Evolutionary conservation across 164 flowering plant genomes (phyloP).

Genomic region (Macadamia integrifolia): DNA sequence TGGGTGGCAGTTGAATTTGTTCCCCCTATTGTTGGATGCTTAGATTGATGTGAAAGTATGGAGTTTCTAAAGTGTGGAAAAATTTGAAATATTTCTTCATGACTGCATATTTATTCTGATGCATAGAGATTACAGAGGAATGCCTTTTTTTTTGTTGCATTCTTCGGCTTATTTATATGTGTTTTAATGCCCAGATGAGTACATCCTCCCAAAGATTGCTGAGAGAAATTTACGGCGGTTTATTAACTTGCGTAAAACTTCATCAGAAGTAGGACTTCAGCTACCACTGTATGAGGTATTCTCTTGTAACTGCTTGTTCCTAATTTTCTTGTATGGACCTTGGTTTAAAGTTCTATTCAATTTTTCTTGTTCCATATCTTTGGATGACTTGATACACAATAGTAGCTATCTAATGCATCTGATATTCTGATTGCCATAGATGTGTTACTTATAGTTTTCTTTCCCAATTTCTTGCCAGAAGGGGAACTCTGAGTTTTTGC

Average conservation of each 20-base stretch:
- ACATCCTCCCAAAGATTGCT: constrained; percentile 88
- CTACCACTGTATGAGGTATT: constrained; percentile 54
- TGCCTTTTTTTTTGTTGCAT: background rate
- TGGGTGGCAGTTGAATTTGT: background rate
- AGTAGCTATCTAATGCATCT: background rate
- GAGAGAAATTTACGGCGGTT: constrained; percentile 80
- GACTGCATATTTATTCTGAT: background rate
- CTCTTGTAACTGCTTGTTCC: background rate
- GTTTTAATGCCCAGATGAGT: constrained; percentile 55
- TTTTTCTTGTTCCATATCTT: background rate
- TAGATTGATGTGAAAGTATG: background rate
- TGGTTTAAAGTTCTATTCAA: background rate
- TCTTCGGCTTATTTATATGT: background rate
- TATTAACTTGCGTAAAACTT: constrained; percentile 56
- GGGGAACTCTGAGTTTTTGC: background rate
- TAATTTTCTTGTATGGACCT: background rate
- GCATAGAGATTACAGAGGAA: background rate
- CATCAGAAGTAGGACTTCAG: constrained; percentile 45
- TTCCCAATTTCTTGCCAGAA: background rate
- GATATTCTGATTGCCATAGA: background rate
- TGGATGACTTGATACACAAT: background rate
- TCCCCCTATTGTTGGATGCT: constrained; percentile 1
- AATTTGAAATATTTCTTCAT: background rate
- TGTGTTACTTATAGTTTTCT: background rate
- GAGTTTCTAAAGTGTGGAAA: background rate